Base-by-base conservation (phyloP, 2,329 filamentous ascomycete species). In the Metarhizium brunneum region DNA sequence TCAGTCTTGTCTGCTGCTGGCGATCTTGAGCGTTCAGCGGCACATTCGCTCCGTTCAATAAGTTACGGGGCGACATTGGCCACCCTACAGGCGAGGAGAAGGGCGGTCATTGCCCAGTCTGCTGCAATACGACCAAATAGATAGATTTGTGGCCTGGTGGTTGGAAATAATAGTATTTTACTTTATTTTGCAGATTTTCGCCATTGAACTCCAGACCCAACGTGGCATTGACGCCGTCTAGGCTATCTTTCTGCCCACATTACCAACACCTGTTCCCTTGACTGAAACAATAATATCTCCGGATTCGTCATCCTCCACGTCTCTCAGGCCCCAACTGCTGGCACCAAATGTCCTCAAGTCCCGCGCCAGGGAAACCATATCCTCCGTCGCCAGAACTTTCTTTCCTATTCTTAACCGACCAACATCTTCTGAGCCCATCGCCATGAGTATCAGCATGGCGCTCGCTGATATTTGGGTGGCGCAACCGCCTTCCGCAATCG, bases 391-490 rank as follows among this genome's bases (percentile, higher is more conserved):
- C 49, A 97, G 72, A 0, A 96, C 84, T 50, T 92, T 88, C 63
- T 84, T 85, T 36, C 92, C 90, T 57, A 99, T 68, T 59, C 89
- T 83, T 61, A 99, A 70, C 57, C 94, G 82, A 4, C 94, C 94
- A 14, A 99, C 91, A 70, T 99, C 94, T 68, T 97, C 94, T 1
- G 88, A 90, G 0, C 94, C 94, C 94, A 99, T 97, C 38, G 92
- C 90, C 94, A 99, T 99, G 59, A 99, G 76, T 18, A 86, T 88
- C 54, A 99, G 71, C 60, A 96, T 80, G 0, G 87, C 92, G 3
- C 83, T 77, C 5, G 86, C 85, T 2, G 90, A 88, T 3, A 87
- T 80, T 14, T 77, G 78, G 54, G 85, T 86, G 3, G 89, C 88
- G 68, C 90, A 96, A 1, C 94, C 94, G 11, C 92, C 92, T 63